phyloP scores from a whole-genome alignment of 139 green algal species.

The Chlorella sp. region DNA sequence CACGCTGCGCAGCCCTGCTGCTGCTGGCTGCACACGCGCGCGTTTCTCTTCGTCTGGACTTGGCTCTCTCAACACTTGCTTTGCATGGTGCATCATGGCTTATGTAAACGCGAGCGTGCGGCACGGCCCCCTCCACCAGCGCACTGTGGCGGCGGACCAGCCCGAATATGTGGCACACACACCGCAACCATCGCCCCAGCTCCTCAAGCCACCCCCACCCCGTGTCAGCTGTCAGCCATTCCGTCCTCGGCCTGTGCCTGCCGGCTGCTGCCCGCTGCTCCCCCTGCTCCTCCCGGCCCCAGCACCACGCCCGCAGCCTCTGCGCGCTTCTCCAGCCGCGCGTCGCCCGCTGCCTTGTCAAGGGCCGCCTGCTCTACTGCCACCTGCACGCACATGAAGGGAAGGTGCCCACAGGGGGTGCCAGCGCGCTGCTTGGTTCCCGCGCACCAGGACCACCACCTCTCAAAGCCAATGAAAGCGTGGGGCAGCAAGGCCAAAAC shows the following conservation, averaged over 20 bases:
- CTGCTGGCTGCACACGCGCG: too few relatives aligned
- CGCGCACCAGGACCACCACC: not conserved
- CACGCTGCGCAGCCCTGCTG: too few relatives aligned
- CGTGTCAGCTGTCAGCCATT: not conserved
- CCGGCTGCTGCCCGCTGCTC: not conserved
- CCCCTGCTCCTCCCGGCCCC: not conserved
- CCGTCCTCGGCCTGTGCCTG: not conserved
- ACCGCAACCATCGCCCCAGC: too few relatives aligned
- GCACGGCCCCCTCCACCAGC: not conserved
- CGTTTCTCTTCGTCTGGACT: too few relatives aligned
- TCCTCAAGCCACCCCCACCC: too few relatives aligned
- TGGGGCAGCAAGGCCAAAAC: not conserved
- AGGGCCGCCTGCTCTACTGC: slow-evolving; percentile 8
- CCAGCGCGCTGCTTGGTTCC: not conserved
- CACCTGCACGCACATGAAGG: slow-evolving; percentile 4
- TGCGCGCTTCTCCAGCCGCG: not conserved
- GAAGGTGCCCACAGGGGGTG: not conserved
- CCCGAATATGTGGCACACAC: too few relatives aligned
- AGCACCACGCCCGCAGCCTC: not conserved
- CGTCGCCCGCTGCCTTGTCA: slow-evolving; percentile 3
- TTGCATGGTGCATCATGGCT: not conserved
- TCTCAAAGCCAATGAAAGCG: not conserved
- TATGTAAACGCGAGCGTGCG: not conserved
- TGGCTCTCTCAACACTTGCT: not conserved
- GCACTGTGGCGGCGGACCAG: too few relatives aligned